These are phyloP conservation scores for Choanephora cucurbitarum DNA, from an alignment of 371 early-diverging fungal species.

Conservation along the genomic window DNA sequence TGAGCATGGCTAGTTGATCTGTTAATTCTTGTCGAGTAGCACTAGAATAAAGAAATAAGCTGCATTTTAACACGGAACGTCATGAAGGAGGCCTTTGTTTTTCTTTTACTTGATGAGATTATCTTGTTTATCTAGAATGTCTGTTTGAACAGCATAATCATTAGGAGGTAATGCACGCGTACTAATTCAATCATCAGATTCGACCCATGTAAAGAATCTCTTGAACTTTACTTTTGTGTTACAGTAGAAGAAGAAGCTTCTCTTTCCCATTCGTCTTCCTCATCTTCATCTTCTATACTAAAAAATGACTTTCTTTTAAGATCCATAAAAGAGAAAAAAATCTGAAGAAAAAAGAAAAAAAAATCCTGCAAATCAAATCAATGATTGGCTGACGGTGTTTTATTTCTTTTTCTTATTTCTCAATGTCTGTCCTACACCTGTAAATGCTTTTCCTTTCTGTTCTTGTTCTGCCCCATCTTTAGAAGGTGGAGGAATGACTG, in stretches of 20 bases:
- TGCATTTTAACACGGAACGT: too few species aligned
- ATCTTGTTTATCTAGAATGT: slow-evolving; percentile 18
- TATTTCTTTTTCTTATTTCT: slow-evolving; percentile 38
- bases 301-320: neutral
- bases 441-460: slow-evolving; percentile 20
- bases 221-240: too few species aligned
- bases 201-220: neutral
- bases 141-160: slow-evolving; percentile 4
- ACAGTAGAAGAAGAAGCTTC: slow-evolving; percentile 8
- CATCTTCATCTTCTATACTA: slow-evolving; percentile 11
- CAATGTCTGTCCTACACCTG: slow-evolving; percentile 43
- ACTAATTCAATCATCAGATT: neutral
- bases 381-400: too few species aligned
- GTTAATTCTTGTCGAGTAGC: neutral
- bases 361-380: too few species aligned
- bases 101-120: slow-evolving; percentile 18
- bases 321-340: slow-evolving; percentile 3
- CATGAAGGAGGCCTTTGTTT: too few species aligned
- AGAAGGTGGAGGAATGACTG: slow-evolving; percentile 50
- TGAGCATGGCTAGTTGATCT: neutral
- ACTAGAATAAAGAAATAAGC: neutral
- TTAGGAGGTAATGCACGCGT: slow-evolving; percentile 14
- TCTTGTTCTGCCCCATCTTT: slow-evolving; percentile 20
- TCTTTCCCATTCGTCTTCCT: slow-evolving; percentile 30
- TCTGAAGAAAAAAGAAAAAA: slow-evolving; percentile 11